Conservation (phyloP, 306 rosid genomes). For the Cucurbita maxima region DNA sequence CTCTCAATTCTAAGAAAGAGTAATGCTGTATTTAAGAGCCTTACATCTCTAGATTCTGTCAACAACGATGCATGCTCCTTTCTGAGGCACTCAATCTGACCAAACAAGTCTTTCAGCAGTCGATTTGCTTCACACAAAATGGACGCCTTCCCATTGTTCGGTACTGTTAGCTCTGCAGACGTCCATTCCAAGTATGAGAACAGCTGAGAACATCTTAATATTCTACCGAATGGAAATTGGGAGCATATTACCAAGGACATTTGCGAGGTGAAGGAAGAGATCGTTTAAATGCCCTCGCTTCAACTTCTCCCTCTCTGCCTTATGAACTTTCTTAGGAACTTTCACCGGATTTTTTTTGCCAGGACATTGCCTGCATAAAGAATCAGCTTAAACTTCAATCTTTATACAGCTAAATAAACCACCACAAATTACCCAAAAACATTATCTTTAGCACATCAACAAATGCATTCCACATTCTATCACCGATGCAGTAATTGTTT, state of each 20-base stretch:
- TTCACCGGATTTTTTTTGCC: constrained; percentile 36
- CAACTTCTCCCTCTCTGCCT: constrained; percentile 88
- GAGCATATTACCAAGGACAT: constrained; percentile 45
- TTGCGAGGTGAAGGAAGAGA: constrained; percentile 69
- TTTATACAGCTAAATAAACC: neutral
- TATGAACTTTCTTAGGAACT: constrained; percentile 65
- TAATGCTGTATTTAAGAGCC: neutral
- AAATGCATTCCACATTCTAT: neutral
- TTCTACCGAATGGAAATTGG: neutral
- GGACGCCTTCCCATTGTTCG: constrained; percentile 64
- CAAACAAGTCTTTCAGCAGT: constrained; percentile 48
- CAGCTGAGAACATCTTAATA: neutral
- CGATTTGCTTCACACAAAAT: constrained; percentile 42
- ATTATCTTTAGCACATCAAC: neutral
- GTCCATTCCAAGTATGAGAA: neutral
- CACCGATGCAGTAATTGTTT: neutral
- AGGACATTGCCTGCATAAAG: constrained; percentile 36
- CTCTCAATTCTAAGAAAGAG: neutral
- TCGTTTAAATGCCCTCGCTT: constrained; percentile 86
- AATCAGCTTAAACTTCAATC: constrained; percentile 2
- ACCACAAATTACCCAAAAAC: neutral
- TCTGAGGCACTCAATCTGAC: constrained; percentile 52
- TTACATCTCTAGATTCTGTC: constrained; percentile 71
- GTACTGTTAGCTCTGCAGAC: constrained; percentile 40
- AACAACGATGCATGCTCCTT: constrained; percentile 44